Evolutionary conservation across 75 land plant genomes (phyloP).

Genomic region (Sequoiadendron giganteum): DNA sequence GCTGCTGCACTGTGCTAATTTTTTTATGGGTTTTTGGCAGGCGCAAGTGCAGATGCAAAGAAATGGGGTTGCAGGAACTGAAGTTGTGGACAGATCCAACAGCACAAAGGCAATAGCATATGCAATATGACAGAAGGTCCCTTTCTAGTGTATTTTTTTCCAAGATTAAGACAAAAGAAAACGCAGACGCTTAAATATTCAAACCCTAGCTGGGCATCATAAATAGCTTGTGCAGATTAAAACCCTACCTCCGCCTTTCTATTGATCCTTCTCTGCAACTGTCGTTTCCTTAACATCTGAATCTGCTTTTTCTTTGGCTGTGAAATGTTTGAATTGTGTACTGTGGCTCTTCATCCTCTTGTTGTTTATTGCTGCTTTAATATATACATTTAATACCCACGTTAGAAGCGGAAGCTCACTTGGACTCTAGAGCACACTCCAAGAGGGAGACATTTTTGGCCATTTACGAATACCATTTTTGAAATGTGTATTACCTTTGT

Average conservation of each 20-base stretch:
- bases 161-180: neutral
- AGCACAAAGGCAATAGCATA: neutral
- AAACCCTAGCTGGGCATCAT: neutral
- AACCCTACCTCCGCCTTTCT: no score
- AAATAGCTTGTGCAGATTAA: neutral
- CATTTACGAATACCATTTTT: neutral
- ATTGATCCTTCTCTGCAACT: no score
- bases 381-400: neutral
- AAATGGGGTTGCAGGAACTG: neutral
- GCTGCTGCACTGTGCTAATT: neutral
- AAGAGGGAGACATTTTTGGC: neutral
- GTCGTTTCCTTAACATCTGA: no score
- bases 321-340: no score
- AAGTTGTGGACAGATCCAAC: constrained; percentile 6
- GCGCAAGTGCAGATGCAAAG: neutral
- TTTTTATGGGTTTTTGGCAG: neutral
- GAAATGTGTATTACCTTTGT: neutral
- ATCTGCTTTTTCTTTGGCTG: no score
- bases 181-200: neutral
- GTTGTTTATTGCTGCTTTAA: neutral
- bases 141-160: neutral
- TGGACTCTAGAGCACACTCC: neutral
- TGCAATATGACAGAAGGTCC: neutral
- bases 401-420: neutral
- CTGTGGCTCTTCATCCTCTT: neutral